phyloP scores from a whole-genome alignment of 1,284 basidiomycete species.

The Trichosporon coremiiforme region DNA sequence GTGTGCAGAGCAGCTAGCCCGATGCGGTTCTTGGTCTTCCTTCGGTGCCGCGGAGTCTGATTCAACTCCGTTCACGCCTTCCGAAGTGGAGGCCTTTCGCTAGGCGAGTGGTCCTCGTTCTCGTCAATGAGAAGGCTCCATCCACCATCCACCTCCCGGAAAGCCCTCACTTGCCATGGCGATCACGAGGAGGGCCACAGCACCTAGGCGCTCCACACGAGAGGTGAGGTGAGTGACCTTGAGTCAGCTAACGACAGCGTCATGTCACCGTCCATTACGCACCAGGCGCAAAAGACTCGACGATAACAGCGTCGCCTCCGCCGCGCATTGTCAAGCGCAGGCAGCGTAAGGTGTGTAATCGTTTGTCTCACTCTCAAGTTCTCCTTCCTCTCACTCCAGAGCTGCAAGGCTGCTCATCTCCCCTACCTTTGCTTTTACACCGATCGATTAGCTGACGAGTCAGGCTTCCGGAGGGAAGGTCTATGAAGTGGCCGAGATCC shows the following conservation, averaged over 20 bases:
- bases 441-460: neutral
- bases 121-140: neutral
- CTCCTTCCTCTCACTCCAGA: too few species aligned
- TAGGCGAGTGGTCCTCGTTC: neutral
- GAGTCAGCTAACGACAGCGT: neutral
- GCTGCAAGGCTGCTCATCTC: too few species aligned
- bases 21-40: too few species aligned
- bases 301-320: neutral
- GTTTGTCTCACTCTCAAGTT: too few species aligned
- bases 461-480: conserved; percentile 3
- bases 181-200: neutral
- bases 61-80: neutral
- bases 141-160: neutral
- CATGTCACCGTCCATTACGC: neutral
- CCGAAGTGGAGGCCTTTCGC: neutral
- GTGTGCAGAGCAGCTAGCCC: neutral
- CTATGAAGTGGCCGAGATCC: conserved; percentile 33
- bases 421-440: too few species aligned
- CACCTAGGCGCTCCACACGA: neutral
- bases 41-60: neutral
- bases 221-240: neutral
- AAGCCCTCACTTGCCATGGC: neutral
- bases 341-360: neutral
- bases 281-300: neutral
- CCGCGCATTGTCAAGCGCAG: neutral